phyloP scores from a whole-genome alignment of 495 filamentous ascomycete genomes.

The Astrothelium macrocarpum region DNA sequence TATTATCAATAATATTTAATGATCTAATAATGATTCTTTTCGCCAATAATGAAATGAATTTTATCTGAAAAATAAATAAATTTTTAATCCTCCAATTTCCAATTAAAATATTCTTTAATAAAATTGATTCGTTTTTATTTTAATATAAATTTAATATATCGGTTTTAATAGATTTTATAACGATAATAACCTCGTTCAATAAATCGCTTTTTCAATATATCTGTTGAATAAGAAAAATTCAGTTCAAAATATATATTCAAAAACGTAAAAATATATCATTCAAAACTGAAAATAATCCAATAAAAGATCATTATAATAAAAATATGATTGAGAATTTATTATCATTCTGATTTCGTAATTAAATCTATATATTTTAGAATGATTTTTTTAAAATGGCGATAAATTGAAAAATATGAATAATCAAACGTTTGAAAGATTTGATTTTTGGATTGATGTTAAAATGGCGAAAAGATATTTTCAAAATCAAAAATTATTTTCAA shows the following conservation, averaged over 20 bases:
- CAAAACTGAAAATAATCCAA: background rate
- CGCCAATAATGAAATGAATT: too few relatives aligned
- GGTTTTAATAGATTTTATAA: background rate
- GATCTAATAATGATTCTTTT: too few relatives aligned
- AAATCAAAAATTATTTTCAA: slow-evolving; percentile 1
- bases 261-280: background rate
- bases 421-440: too few relatives aligned
- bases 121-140: background rate
- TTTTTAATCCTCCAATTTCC: background rate
- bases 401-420: too few relatives aligned
- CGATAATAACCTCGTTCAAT: background rate
- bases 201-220: background rate
- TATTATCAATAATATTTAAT: too few relatives aligned
- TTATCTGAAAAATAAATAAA: background rate
- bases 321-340: too few relatives aligned
- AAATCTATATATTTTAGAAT: too few relatives aligned
- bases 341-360: too few relatives aligned
- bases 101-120: background rate
- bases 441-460: too few relatives aligned
- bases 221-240: too few relatives aligned
- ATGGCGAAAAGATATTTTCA: background rate
- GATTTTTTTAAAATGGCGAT: too few relatives aligned
- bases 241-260: background rate
- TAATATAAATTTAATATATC: slow-evolving; percentile 1
- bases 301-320: too few relatives aligned